Evolutionary conservation across 305 asterid species (phyloP).

Genomic region (Fraxinus ornus): DNA sequence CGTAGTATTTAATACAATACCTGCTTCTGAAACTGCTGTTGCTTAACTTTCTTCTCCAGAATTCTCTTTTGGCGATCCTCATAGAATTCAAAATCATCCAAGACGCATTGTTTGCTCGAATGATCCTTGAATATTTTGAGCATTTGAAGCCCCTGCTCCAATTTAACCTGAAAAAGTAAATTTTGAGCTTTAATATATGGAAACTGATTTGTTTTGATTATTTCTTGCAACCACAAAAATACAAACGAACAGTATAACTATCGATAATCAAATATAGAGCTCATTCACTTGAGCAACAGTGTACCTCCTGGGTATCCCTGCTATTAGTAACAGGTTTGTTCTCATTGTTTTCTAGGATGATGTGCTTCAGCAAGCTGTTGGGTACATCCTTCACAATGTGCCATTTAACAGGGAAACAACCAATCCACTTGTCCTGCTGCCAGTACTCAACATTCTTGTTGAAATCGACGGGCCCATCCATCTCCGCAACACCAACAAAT

Average conservation of each 20-base stretch:
- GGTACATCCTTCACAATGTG: constrained; percentile 61
- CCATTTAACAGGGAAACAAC: constrained; percentile 68
- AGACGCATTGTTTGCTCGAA: constrained; percentile 47
- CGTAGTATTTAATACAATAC: background rate
- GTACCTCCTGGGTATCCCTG: constrained; percentile 67
- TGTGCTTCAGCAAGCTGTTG: constrained; percentile 59
- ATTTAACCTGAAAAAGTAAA: constrained; percentile 41
- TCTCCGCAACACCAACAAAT: constrained; percentile 66
- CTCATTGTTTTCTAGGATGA: constrained; percentile 58
- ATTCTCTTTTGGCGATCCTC: constrained; percentile 61
- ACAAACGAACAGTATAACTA: background rate
- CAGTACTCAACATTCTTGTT: constrained; percentile 58
- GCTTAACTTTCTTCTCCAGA: constrained; percentile 32
- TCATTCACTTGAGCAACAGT: background rate
- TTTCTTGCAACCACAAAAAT: background rate
- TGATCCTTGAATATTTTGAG: constrained; percentile 56
- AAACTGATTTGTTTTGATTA: background rate
- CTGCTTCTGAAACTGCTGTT: constrained; percentile 32
- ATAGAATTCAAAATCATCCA: constrained; percentile 68
- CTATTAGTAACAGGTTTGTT: constrained; percentile 61
- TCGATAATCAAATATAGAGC: background rate
- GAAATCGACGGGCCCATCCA: constrained; percentile 62
- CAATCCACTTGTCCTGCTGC: constrained; percentile 79
- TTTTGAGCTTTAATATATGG: background rate
- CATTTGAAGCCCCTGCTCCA: constrained; percentile 60